Conservation (phyloP, 2,329 filamentous ascomycete genomes). For the Hypocreales sp. region DNA sequence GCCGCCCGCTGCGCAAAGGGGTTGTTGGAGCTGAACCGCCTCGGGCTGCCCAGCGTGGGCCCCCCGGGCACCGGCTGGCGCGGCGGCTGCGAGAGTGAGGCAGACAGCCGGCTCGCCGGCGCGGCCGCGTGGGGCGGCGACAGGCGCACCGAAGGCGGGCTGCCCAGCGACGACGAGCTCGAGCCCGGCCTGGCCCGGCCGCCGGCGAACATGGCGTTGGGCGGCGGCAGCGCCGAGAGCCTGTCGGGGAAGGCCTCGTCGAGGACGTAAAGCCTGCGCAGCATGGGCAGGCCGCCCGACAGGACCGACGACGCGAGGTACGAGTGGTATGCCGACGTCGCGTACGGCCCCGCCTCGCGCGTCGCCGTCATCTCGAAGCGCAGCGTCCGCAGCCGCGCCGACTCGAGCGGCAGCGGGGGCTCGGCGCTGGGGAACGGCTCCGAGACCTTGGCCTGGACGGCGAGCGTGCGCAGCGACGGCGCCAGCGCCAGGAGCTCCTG, state of each 20-base stretch:
- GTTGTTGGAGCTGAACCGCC: constrained; percentile 45
- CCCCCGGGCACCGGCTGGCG: constrained; percentile 12
- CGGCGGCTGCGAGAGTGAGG: constrained; percentile 7
- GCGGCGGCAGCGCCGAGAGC: constrained; percentile 56
- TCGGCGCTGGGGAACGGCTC: constrained; percentile 32
- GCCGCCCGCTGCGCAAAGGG: constrained; percentile 29
- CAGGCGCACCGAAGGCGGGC: constrained; percentile 4
- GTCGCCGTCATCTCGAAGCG: constrained; percentile 68
- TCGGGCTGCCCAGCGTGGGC: constrained; percentile 6
- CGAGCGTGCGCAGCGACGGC: constrained; percentile 39
- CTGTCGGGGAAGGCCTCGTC: constrained; percentile 72
- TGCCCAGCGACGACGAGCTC: constrained; percentile 9
- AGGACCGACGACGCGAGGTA: constrained; percentile 78
- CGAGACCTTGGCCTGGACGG: constrained; percentile 33
- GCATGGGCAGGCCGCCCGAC: constrained; percentile 54
- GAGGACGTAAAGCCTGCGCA: constrained; percentile 70
- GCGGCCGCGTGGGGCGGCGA: constrained; percentile 8
- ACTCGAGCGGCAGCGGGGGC: constrained; percentile 45
- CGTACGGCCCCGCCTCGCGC: constrained; percentile 39
- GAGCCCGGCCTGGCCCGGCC: constrained; percentile 17
- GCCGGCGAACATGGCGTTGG: constrained; percentile 22
- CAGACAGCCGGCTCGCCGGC: constrained; percentile 8
- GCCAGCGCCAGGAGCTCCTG: constrained; percentile 44
- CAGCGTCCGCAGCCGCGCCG: constrained; percentile 52
- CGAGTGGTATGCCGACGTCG: constrained; percentile 55